These are phyloP conservation scores for Primulina eburnea DNA, from an alignment of 257 asterid species.

Conservation along the genomic window DNA sequence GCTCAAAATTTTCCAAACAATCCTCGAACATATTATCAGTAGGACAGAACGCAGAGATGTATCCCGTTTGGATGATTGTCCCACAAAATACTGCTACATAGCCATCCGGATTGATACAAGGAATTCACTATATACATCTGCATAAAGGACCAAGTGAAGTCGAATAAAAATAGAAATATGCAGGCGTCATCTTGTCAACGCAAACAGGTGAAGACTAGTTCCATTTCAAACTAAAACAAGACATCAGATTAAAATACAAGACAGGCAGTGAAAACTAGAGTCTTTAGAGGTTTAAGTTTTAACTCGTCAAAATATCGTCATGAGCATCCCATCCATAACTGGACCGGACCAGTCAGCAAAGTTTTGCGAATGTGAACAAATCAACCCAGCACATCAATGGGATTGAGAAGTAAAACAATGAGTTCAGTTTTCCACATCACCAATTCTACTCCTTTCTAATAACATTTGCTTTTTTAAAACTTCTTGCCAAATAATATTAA, in stretches of 20 bases:
- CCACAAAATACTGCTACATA: background rate
- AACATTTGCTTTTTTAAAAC: too few relatives aligned
- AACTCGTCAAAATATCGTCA: background rate
- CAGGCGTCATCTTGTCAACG: background rate
- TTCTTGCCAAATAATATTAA: background rate
- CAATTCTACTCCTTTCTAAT: background rate
- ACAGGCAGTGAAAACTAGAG: background rate
- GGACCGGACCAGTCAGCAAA: background rate
- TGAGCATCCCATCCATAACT: background rate
- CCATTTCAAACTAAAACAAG: slow-evolving; percentile 4
- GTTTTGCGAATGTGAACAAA: background rate
- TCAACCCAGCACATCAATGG: background rate
- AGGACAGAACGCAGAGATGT: slow-evolving; percentile 27
- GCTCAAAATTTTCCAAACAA: slow-evolving; percentile 3
- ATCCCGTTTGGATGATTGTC: slow-evolving; percentile 26
- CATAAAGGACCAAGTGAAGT: background rate
- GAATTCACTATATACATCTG: slow-evolving; percentile 38
- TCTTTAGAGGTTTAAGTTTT: background rate
- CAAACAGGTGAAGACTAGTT: background rate
- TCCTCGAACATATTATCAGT: slow-evolving; percentile 35
- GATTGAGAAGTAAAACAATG: background rate
- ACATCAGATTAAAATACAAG: background rate
- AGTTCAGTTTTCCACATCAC: background rate
- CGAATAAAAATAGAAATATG: background rate
- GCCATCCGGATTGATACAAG: background rate